A percentile compares a stretch with the other conserved stretches of the same genome.
Evolutionary conservation across 1,284 basidiomycete genomes (phyloP).

Genomic region (Ganoderma resinaceum): DNA sequence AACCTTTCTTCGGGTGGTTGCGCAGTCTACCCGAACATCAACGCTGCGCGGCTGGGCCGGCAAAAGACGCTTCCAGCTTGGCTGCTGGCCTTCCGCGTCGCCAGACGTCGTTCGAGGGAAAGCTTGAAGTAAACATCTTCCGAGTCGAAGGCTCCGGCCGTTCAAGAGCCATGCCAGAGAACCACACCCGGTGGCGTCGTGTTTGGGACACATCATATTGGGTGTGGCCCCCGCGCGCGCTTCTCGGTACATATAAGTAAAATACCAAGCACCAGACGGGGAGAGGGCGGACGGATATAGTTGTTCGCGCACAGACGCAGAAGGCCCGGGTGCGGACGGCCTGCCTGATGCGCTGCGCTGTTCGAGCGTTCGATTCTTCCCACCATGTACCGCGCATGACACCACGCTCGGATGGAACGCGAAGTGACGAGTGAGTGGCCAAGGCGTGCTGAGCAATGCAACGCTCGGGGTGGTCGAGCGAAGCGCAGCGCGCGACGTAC

Average conservation of each 20-base stretch:
- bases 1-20: background rate
- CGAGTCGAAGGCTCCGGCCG: background rate
- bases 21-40: background rate
- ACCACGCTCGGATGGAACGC: conserved; percentile 23
- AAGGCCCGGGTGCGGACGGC: background rate
- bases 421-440: background rate
- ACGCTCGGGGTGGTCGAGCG: background rate
- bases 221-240: background rate
- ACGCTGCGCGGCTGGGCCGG: background rate
- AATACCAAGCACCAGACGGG: background rate
- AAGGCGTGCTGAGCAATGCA: background rate
- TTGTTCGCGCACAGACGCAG: background rate
- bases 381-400: conserved; percentile 4
- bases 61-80: background rate
- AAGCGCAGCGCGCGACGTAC: background rate
- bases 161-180: background rate
- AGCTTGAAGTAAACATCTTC: background rate
- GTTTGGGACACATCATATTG: background rate
- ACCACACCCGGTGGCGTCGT: background rate
- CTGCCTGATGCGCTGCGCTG: background rate
- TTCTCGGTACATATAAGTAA: background rate
- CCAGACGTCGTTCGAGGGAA: background rate
- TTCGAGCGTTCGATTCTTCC: background rate
- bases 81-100: background rate
- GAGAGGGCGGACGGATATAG: background rate